These are phyloP conservation scores for Bimuria novae-zelandiae DNA, from an alignment of 2,329 filamentous ascomycete species.

Conservation along the genomic window DNA sequence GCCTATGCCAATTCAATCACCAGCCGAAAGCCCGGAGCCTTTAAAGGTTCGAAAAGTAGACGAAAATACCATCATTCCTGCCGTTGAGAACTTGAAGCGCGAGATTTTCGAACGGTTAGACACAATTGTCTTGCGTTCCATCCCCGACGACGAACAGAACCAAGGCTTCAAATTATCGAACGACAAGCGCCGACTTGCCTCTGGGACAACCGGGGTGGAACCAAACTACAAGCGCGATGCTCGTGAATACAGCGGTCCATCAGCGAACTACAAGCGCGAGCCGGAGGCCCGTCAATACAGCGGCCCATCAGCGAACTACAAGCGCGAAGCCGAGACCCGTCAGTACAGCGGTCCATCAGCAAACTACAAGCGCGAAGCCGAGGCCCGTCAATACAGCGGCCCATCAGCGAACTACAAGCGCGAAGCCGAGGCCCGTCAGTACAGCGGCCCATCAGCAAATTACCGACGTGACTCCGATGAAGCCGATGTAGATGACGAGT, in stretches of 20 bases:
- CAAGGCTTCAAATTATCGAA: not conserved
- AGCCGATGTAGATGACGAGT: not conserved
- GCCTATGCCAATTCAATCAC: not conserved
- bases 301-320: not conserved
- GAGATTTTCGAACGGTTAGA: slow-evolving; percentile 5
- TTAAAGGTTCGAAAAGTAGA: not conserved
- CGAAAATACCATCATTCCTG: not conserved
- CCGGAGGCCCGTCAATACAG: not conserved
- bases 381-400: not conserved
- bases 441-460: not conserved
- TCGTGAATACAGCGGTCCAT: not conserved
- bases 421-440: not conserved
- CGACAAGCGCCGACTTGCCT: not conserved
- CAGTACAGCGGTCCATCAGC: not conserved
- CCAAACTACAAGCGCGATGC: not conserved
- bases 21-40: not conserved
- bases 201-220: not conserved
- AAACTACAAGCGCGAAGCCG: not conserved
- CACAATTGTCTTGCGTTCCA: not conserved
- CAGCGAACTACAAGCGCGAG: not conserved
- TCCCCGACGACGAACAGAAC: not conserved
- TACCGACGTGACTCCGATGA: not conserved
- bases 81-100: slow-evolving; percentile 4
- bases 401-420: not conserved
- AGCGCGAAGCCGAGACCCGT: not conserved